Conservation (phyloP, 208 protist genomes). For the Wallacemonas collosoma region DNA sequence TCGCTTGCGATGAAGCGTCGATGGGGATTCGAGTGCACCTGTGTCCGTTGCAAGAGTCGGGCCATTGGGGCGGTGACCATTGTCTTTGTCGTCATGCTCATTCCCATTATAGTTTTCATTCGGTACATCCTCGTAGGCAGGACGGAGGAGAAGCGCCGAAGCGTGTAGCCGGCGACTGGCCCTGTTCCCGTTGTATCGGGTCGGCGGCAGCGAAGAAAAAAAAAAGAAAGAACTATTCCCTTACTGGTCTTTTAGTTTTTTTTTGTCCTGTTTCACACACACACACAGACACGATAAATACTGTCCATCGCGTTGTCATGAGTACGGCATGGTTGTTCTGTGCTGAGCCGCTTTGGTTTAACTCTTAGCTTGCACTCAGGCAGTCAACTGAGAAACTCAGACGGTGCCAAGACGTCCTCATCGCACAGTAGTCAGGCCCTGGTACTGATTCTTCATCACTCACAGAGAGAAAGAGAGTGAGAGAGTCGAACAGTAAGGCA, state of each 20-base stretch:
- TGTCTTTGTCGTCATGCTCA: slow-evolving; percentile 58
- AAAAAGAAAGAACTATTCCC: not conserved
- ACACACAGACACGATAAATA: not conserved
- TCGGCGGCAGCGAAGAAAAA: not conserved
- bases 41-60: slow-evolving; percentile 75
- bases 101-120: slow-evolving; percentile 65
- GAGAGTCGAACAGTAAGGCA: too few relatives aligned
- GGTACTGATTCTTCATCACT: too few relatives aligned
- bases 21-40: slow-evolving; percentile 89
- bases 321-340: not conserved
- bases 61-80: slow-evolving; percentile 67
- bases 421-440: too few relatives aligned
- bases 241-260: slow-evolving; percentile 11
- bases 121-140: slow-evolving; percentile 63
- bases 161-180: slow-evolving; percentile 27
- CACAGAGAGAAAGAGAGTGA: too few relatives aligned
- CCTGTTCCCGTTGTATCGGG: too few relatives aligned
- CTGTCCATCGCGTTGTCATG: not conserved
- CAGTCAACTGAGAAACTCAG: too few relatives aligned
- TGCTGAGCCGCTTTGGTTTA: not conserved
- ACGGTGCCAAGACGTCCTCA: too few relatives aligned
- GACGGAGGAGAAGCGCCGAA: slow-evolving; percentile 71
- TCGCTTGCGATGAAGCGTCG: slow-evolving; percentile 77
- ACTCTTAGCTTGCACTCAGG: too few relatives aligned
- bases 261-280: slow-evolving; percentile 11